Evolutionary conservation across 345 rosid genomes (phyloP).

Genomic region (Eutrema heterophyllum): DNA sequence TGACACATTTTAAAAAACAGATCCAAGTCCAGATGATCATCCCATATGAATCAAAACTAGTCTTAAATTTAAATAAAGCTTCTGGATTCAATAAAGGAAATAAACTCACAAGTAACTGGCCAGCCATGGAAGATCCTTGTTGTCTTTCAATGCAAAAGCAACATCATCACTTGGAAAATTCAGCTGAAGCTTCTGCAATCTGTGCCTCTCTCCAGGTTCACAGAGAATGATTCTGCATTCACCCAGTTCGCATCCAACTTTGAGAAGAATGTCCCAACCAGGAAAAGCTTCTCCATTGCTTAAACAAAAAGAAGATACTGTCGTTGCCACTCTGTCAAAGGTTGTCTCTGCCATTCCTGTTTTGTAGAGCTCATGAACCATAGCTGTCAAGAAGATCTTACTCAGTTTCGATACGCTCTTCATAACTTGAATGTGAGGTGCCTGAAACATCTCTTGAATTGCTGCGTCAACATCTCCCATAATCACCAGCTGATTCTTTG

Average conservation of each 20-base stretch:
- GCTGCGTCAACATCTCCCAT: slow-evolving; percentile 89
- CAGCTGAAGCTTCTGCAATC: slow-evolving; percentile 89
- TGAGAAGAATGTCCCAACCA: slow-evolving; percentile 85
- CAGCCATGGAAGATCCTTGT: slow-evolving; percentile 79
- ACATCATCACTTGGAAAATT: slow-evolving; percentile 97
- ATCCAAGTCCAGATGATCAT: slow-evolving; percentile 2
- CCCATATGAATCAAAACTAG: slow-evolving; percentile 11
- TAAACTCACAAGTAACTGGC: slow-evolving; percentile 61
- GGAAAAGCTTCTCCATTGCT: slow-evolving; percentile 83
- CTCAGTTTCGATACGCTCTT: slow-evolving; percentile 59
- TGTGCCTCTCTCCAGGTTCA: slow-evolving; percentile 78
- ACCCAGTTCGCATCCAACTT: slow-evolving; percentile 83
- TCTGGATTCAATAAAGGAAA: background rate
- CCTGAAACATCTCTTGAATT: slow-evolving; percentile 94
- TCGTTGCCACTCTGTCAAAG: slow-evolving; percentile 83
- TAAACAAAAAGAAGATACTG: slow-evolving; percentile 61
- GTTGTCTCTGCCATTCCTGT: slow-evolving; percentile 90
- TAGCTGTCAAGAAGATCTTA: slow-evolving; percentile 86
- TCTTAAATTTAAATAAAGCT: slow-evolving; percentile 7
- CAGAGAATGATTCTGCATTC: slow-evolving; percentile 84
- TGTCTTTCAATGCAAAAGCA: slow-evolving; percentile 80
- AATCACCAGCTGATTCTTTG: slow-evolving; percentile 60
- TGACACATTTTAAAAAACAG: background rate
- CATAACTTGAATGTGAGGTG: slow-evolving; percentile 97
- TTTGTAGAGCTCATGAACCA: slow-evolving; percentile 92